Evolutionary conservation across 2,329 filamentous ascomycete genomes (phyloP).

Genomic region (Diplodia seriata): DNA sequence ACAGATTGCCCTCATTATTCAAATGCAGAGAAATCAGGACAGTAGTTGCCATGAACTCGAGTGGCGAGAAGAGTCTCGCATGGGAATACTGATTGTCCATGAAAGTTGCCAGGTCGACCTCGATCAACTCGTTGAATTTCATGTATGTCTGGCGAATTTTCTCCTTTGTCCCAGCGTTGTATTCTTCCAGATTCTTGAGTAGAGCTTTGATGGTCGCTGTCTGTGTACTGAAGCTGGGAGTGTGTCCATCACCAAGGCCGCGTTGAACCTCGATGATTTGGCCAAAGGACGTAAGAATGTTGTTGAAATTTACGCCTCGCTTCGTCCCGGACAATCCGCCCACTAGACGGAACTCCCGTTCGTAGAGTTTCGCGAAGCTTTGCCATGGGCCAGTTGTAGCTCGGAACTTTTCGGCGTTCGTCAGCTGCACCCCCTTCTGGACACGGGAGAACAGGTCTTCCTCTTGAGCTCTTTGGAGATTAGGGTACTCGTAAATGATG

Average conservation of each 20-base stretch:
- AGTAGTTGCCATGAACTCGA: constrained; percentile 46
- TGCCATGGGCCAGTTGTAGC: constrained; percentile 57
- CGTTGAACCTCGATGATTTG: constrained; percentile 48
- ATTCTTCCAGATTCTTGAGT: constrained; percentile 39
- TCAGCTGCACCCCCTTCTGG: constrained; percentile 55
- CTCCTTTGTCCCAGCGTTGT: constrained; percentile 43
- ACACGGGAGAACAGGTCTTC: constrained; percentile 59
- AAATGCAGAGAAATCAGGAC: constrained; percentile 45
- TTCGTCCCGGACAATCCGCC: constrained; percentile 43
- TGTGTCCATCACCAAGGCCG: constrained; percentile 36
- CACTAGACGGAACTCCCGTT: constrained; percentile 51
- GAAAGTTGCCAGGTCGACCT: constrained; percentile 41
- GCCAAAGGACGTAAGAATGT: constrained; percentile 45
- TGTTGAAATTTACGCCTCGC: constrained; percentile 45
- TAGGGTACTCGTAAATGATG: constrained; percentile 53
- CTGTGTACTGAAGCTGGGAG: constrained; percentile 40
- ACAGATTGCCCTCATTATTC: constrained; percentile 39
- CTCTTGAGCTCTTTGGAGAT: constrained; percentile 51
- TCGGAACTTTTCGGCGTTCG: constrained; percentile 55
- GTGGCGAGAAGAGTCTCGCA: constrained; percentile 46
- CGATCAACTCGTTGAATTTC: constrained; percentile 41
- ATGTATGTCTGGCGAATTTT: constrained; percentile 46
- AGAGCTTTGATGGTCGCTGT: constrained; percentile 38
- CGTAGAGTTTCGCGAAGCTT: constrained; percentile 51
- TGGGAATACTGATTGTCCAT: constrained; percentile 39